Base-by-base conservation (phyloP, 1,284 basidiomycete genomes). In the Malassezia furfur region DNA sequence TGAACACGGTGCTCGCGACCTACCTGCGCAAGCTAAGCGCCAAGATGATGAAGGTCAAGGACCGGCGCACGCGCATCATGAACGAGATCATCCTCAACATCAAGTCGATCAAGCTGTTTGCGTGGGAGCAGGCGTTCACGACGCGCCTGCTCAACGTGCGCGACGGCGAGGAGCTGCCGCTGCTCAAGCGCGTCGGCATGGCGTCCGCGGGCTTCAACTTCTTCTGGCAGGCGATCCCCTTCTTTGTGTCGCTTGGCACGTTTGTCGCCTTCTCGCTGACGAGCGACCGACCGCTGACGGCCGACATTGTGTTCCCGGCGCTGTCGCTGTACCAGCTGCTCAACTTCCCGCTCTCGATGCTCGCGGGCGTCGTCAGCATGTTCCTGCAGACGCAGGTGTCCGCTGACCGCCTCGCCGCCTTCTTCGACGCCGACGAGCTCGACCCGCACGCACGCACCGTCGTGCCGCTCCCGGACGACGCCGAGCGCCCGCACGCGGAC, bases 261-360 rank as follows among this genome's bases (percentile, higher is more conserved):
- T 90, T 96, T 67, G 84, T 87, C 10, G 81, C 85, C 0, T 91
- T 88, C 38, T 85, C 88, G 0, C 71, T 80, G 19, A 83, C 84
- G 0, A 84, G 84, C 2, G 76, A 81, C 2, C 79, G 74, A 43
- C 88, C 90, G 1, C 77, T 96, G 5, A 96, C 91, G 0, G 83
- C 87, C 1, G 89, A 94, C 67, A 79, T 91, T 59, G 90, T 96
- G 65, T 96, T 96, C 81, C 91, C 91, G 3, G 85, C 89, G 0
- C 89, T 96, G 50, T 86, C 88, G 0, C 79, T 96, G 37, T 96
- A 96, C 78, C 86, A 88, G 81, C 80, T 96, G 0, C 79, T 96
- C 32, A 82, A 85, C 64, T 87, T 94, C 78, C 90, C 91, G 21
- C 79, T 96, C 34, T 85, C 84, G 1, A 89, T 93, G 46, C 76